Conservation (phyloP, 148 eudicot genomes). For the Heliosperma pusillum region DNA sequence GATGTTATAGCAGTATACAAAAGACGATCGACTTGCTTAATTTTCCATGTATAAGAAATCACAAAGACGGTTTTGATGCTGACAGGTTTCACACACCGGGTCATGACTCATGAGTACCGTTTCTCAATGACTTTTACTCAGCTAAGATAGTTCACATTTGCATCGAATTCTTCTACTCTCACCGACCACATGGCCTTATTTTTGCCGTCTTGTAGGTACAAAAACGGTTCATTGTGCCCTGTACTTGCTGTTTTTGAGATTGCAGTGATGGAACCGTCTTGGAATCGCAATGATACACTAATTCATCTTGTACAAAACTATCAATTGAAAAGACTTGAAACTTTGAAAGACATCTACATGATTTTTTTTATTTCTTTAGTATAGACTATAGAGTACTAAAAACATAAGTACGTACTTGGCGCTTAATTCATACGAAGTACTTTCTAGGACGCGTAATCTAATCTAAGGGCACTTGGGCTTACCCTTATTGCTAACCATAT, state of each 20-base stretch:
- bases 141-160: no score
- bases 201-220: no score
- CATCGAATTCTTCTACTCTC: no score
- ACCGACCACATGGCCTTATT: no score
- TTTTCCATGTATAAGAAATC: not conserved
- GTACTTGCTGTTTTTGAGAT: not conserved
- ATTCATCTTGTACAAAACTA: not conserved
- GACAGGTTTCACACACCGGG: no score
- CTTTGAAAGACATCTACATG: not conserved
- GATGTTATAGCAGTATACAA: no score
- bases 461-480: conserved; percentile 51
- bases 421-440: not conserved
- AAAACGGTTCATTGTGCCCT: no score
- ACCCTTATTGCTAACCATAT: conserved; percentile 51
- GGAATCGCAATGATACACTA: not conserved
- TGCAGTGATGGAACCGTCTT: not conserved
- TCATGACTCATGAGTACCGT: no score
- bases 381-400: not conserved
- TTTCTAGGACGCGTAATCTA: not conserved
- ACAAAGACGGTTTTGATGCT: no score
- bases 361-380: conserved; percentile 3
- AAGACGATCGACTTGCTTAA: not conserved
- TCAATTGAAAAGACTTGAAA: not conserved
- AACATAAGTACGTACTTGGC: conserved; percentile 3
- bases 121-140: no score